phyloP scores from a whole-genome alignment of 2,329 filamentous ascomycete species.

The Epicoccum nigrum region DNA sequence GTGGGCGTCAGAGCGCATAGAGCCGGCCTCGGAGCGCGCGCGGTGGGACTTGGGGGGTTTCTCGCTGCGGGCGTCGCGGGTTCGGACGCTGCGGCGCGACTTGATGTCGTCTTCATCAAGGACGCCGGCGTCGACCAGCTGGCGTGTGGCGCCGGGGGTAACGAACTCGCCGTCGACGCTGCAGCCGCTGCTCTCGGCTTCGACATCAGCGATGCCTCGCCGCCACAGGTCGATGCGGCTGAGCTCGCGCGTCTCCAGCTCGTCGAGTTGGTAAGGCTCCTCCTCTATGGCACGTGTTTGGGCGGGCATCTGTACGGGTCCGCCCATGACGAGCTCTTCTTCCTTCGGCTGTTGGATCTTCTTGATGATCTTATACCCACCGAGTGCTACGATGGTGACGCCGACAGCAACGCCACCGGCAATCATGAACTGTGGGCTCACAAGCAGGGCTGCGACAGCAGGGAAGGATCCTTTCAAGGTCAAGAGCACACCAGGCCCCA shows the following conservation, averaged over 20 bases:
- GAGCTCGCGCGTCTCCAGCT: conserved; percentile 63
- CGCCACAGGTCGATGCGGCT: conserved; percentile 67
- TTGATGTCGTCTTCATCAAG: conserved; percentile 57
- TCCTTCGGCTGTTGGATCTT: conserved; percentile 65
- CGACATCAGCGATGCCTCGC: conserved; percentile 65
- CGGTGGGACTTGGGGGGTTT: conserved; percentile 36
- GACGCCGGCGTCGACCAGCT: conserved; percentile 53
- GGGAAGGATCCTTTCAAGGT: conserved; percentile 82
- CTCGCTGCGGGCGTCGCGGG: conserved; percentile 28
- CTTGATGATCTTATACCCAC: conserved; percentile 97
- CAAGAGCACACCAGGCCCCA: conserved; percentile 79
- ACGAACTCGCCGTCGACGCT: conserved; percentile 71
- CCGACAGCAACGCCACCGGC: conserved; percentile 87
- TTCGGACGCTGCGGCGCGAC: conserved; percentile 39
- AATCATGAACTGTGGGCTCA: conserved; percentile 92
- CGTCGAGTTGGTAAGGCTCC: conserved; percentile 53
- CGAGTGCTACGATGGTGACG: conserved; percentile 93
- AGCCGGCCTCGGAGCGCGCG: conserved; percentile 24
- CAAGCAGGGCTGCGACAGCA: conserved; percentile 82
- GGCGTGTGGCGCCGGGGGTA: conserved; percentile 60
- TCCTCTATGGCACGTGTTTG: conserved; percentile 27
- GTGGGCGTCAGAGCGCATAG: conserved; percentile 31
- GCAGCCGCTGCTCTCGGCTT: conserved; percentile 60
- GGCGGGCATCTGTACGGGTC: conserved; percentile 24
- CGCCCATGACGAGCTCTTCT: conserved; percentile 30